Percentiles rank a stretch among this genome's conserved stretches.
These are phyloP conservation scores for Leccinum variabile DNA, from an alignment of 1,284 basidiomycete species.

Conservation along the genomic window DNA sequence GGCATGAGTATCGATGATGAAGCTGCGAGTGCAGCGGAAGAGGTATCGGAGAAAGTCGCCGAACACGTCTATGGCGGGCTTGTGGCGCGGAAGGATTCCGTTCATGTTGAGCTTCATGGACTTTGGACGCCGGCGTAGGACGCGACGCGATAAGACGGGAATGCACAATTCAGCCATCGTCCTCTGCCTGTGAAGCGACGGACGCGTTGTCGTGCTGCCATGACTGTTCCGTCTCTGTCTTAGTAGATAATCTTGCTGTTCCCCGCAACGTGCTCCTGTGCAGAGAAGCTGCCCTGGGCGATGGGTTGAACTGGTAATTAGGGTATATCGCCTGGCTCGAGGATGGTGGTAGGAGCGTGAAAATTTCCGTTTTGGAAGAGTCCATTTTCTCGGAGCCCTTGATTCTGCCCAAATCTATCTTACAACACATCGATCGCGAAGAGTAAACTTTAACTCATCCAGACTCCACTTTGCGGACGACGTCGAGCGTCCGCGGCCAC, in stretches of 20 bases:
- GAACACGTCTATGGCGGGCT: constrained; percentile 69
- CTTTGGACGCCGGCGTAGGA: constrained; percentile 47
- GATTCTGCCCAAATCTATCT: too few species aligned
- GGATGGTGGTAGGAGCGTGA: constrained; percentile 31
- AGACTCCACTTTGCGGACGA: background rate
- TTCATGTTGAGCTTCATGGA: constrained; percentile 61
- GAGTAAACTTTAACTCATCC: too few species aligned
- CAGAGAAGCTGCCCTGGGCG: background rate
- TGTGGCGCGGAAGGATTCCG: constrained; percentile 60
- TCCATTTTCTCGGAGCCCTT: too few species aligned
- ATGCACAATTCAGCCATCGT: constrained; percentile 54
- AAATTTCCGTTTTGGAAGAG: too few species aligned
- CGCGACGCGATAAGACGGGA: background rate
- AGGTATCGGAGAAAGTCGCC: constrained; percentile 76
- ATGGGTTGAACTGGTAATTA: background rate
- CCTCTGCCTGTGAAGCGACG: constrained; percentile 48
- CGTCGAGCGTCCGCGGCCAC: too few species aligned
- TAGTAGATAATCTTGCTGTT: constrained; percentile 81
- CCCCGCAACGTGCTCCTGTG: background rate
- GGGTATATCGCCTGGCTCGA: constrained; percentile 58
- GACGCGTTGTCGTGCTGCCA: constrained; percentile 43
- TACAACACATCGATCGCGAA: too few species aligned
- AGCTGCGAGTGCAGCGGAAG: constrained; percentile 66
- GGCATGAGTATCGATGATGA: constrained; percentile 74
- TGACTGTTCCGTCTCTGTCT: constrained; percentile 58